Conservation (phyloP, 1,284 basidiomycete genomes). For the Boletus albobrunnescens region DNA sequence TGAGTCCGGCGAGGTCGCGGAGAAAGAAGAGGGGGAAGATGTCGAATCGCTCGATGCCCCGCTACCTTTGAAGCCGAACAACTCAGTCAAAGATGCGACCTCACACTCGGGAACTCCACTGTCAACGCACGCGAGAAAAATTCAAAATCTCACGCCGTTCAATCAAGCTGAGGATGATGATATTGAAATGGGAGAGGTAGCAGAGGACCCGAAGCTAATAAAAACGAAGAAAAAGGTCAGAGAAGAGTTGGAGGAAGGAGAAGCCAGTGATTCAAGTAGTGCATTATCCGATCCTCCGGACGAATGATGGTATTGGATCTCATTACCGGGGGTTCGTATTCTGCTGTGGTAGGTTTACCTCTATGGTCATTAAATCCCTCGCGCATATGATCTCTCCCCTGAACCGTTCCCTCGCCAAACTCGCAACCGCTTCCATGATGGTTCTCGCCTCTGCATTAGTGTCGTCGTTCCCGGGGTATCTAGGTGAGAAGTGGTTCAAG, state of each 20-base stretch:
- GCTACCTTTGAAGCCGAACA: conserved; percentile 34
- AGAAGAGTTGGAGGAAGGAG: conserved; percentile 79
- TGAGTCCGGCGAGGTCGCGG: conserved; percentile 35
- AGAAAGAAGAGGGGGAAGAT: conserved; percentile 38
- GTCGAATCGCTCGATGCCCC: conserved; percentile 35
- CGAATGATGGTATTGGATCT: conserved; percentile 23
- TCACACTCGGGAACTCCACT: conserved; percentile 32
- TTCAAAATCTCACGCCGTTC: conserved; percentile 21
- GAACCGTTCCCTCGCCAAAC: conserved; percentile 52
- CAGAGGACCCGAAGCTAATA: conserved; percentile 55
- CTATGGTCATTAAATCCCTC: conserved; percentile 66
- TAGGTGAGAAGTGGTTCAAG: conserved; percentile 83
- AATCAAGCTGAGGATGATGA: conserved; percentile 46
- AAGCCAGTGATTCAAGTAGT: conserved; percentile 75
- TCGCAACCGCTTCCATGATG: conserved; percentile 60
- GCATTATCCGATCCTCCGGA: conserved; percentile 66
- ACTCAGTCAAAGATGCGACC: conserved; percentile 35
- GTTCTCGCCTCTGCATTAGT: conserved; percentile 42
- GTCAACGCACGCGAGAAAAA: conserved; percentile 21
- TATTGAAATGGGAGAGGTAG: conserved; percentile 84
- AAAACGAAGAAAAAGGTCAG: conserved; percentile 50
- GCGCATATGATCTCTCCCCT: conserved; percentile 59
- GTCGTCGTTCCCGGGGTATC: conserved; percentile 56
- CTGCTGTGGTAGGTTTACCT: conserved; percentile 41
- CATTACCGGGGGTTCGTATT: conserved; percentile 15